phyloP scores from a whole-genome alignment of 1,284 basidiomycete species.

The Ganoderma boninense region DNA sequence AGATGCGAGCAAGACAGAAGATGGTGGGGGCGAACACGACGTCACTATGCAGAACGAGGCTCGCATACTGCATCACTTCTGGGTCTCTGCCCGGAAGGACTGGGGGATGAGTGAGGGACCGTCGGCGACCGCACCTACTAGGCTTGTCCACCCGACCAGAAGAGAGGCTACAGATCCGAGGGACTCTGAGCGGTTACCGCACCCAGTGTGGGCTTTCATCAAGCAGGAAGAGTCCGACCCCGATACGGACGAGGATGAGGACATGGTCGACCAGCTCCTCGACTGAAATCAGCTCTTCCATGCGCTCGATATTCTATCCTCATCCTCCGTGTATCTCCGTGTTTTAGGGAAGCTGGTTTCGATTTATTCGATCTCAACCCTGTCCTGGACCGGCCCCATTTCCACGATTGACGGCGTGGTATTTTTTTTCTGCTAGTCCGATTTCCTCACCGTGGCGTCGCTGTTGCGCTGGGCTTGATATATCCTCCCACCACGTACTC shows the following conservation, averaged over 20 bases:
- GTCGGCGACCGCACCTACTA: neutral
- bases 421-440: too few relatives aligned
- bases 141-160: neutral
- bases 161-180: neutral
- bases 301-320: too few relatives aligned
- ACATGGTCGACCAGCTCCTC: slow-evolving; percentile 3
- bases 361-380: too few relatives aligned
- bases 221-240: neutral
- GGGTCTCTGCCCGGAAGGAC: neutral
- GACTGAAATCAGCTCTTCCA: neutral
- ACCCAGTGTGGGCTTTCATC: neutral
- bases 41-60: too few relatives aligned
- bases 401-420: too few relatives aligned
- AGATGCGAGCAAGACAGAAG: neutral
- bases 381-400: too few relatives aligned
- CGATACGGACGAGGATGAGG: neutral
- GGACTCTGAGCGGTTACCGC: neutral
- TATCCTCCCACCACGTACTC: too few relatives aligned
- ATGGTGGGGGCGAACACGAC: too few relatives aligned
- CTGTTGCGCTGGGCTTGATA: too few relatives aligned
- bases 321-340: too few relatives aligned
- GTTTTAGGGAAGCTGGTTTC: too few relatives aligned
- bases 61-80: neutral
- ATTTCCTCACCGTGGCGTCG: too few relatives aligned
- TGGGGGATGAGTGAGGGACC: neutral